These are phyloP conservation scores for Moricandia arvensis DNA, from an alignment of 345 rosid species.

Conservation along the genomic window DNA sequence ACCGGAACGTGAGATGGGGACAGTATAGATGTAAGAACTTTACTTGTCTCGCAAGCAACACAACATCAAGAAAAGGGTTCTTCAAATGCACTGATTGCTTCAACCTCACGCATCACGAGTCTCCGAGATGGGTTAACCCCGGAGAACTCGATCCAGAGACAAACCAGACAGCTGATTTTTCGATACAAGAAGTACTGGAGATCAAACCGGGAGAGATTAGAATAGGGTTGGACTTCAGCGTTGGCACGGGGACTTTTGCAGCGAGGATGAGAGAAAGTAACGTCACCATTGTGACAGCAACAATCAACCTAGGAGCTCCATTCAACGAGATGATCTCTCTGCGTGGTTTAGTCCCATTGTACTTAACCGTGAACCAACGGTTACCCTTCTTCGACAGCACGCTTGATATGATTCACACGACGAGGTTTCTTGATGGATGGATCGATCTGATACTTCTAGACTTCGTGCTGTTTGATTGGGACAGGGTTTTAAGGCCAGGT, in stretches of 20 bases:
- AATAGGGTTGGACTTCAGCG: slow-evolving; percentile 79
- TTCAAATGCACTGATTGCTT: slow-evolving; percentile 86
- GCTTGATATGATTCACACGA: slow-evolving; percentile 82
- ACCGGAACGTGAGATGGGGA: slow-evolving; percentile 75
- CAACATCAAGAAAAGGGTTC: slow-evolving; percentile 60
- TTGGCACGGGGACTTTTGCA: slow-evolving; percentile 85
- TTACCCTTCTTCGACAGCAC: slow-evolving; percentile 85
- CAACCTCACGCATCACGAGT: slow-evolving; percentile 71
- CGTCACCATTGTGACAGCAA: slow-evolving; percentile 65
- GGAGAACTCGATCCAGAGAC: slow-evolving; percentile 40
- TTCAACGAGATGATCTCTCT: slow-evolving; percentile 82
- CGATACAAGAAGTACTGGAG: slow-evolving; percentile 55
- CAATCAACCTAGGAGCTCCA: slow-evolving; percentile 81
- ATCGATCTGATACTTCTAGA: slow-evolving; percentile 75
- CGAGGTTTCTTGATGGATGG: slow-evolving; percentile 90
- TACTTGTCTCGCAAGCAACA: slow-evolving; percentile 58
- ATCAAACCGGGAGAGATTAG: slow-evolving; percentile 75
- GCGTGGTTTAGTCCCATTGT: slow-evolving; percentile 78
- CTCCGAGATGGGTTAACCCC: slow-evolving; percentile 67
- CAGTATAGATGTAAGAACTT: slow-evolving; percentile 84
- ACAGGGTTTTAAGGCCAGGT: slow-evolving; percentile 80
- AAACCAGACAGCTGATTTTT: slow-evolving; percentile 56
- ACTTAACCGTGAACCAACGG: slow-evolving; percentile 76
- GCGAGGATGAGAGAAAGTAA: slow-evolving; percentile 80
- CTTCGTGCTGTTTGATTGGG: slow-evolving; percentile 81